Evolutionary conservation across 371 early-diverging fungal species (phyloP), one percentile per base, ranked within the genome.

Genomic region (Mortierella sp.): DNA sequence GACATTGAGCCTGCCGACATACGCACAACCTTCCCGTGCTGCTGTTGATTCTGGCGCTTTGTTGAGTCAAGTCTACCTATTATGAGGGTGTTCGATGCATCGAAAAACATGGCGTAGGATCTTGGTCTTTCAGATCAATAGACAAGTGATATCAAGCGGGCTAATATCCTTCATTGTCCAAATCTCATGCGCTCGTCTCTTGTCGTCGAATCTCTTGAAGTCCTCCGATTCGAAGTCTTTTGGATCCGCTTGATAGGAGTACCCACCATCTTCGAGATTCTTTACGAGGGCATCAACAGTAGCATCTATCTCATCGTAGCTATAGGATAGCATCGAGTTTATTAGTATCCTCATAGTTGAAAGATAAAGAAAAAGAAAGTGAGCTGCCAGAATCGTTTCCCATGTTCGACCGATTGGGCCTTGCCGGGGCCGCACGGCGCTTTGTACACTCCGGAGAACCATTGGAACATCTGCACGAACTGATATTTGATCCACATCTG

Each of bases 381-480:
- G 23, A 23, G 53, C 25, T n/a, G 52, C 3, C 29, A 37, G 14
- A 37, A 1, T 29, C 18, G 52, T 14, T 44, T 21, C 51, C 62
- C 46, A 62, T 7, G 62, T 51, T 28, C 29, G 29, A n/a, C 62
- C 62, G 62, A 16, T 62, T 62, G 37, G 46, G 52, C 62, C 62
- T 62, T 37, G 62, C 62, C 53, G 52, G 53, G 62, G 30, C 28
- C 26, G 53, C 51, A 50, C 53, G 62, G 62, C 62, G 53, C 62
- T 62, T 53, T 45, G 23, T 62, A 62, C 62, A 19, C 62, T 62
- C 62, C 43, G 62, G 62, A 62, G 53, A 62, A 62, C 62, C 53
- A 62, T 52, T 30, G 62, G 51, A 62, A 62, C 62, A 52, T 53
- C 62, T 19, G 53, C 53, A 23, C 53, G 53, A 53, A 53, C 52